phyloP scores from a whole-genome alignment of 2,329 filamentous ascomycete species.

The Curvularia lunata region DNA sequence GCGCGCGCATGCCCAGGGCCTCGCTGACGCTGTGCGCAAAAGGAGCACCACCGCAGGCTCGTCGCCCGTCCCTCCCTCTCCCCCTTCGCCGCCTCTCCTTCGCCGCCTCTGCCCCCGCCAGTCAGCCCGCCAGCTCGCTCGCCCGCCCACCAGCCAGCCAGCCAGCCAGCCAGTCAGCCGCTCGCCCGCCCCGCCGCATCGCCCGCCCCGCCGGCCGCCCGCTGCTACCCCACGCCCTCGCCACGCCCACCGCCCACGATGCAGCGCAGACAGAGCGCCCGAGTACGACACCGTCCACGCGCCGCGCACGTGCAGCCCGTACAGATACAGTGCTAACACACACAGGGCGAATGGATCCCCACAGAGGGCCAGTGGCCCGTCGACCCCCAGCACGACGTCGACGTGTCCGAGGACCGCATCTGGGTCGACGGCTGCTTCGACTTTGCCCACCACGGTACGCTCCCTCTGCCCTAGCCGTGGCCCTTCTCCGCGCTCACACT shows the following conservation, averaged over 20 bases:
- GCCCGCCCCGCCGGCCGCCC: neutral
- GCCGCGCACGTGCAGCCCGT: neutral
- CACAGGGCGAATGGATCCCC: slow-evolving; percentile 55
- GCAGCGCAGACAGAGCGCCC: slow-evolving; percentile 48
- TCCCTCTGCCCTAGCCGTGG: neutral
- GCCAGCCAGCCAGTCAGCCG: neutral
- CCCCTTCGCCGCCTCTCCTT: neutral
- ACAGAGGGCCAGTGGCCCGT: slow-evolving; percentile 66
- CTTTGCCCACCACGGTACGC: slow-evolving; percentile 90
- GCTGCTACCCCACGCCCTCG: neutral
- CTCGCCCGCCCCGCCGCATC: slow-evolving; percentile 1
- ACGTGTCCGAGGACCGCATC: slow-evolving; percentile 72
- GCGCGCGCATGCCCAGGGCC: neutral
- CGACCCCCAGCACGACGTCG: slow-evolving; percentile 65
- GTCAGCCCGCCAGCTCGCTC: neutral
- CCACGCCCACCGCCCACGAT: slow-evolving; percentile 21
- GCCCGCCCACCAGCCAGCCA: too few relatives aligned
- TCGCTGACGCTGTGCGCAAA: neutral
- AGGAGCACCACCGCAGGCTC: neutral
- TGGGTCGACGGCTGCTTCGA: slow-evolving; percentile 99
- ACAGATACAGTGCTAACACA: neutral
- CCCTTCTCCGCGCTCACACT: slow-evolving; percentile 7
- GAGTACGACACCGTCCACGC: slow-evolving; percentile 24
- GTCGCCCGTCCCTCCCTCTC: neutral
- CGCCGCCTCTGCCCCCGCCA: neutral